A percentile compares a stretch with the other conserved stretches of the same genome.
phyloP scores from a whole-genome alignment of 2,329 filamentous ascomycete species.

The Bipolaris bicolor region DNA sequence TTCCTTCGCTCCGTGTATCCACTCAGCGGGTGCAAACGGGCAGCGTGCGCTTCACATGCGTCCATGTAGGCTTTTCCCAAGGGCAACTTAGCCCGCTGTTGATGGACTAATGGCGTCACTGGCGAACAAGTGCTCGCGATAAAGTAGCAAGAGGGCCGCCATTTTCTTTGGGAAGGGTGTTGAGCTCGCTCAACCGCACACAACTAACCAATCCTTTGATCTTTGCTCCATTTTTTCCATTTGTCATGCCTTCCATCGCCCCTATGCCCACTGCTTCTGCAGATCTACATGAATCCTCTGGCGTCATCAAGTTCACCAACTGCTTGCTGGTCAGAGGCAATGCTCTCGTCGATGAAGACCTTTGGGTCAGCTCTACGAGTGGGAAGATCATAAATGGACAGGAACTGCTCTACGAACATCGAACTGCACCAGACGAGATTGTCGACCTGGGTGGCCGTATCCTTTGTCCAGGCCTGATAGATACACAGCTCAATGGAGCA shows the following conservation, averaged over 20 bases:
- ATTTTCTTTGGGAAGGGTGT: constrained; percentile 23
- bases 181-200: constrained; percentile 40
- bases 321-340: constrained; percentile 76
- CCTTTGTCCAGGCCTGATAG: constrained; percentile 83
- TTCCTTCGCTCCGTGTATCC: constrained; percentile 30
- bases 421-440: constrained; percentile 72
- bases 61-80: constrained; percentile 13
- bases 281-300: constrained; percentile 36
- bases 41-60: constrained; percentile 27
- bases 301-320: constrained; percentile 87
- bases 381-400: constrained; percentile 81
- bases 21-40: constrained; percentile 21
- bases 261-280: constrained; percentile 43
- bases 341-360: constrained; percentile 72
- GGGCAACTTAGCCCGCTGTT: constrained; percentile 22
- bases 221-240: constrained; percentile 17
- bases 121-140: constrained; percentile 19
- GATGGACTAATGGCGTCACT: constrained; percentile 19
- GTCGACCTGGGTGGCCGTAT: constrained; percentile 85
- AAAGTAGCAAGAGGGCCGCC: constrained; percentile 25
- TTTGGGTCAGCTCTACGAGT: constrained; percentile 84
- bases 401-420: constrained; percentile 70
- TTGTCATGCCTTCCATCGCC: constrained; percentile 50
- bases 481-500: constrained; percentile 89
- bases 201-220: constrained; percentile 24